A percentile compares a stretch with the other conserved stretches of the same genome.
Evolutionary conservation across 2,329 filamentous ascomycete genomes (phyloP).

Genomic region (Diaporthe vexans): DNA sequence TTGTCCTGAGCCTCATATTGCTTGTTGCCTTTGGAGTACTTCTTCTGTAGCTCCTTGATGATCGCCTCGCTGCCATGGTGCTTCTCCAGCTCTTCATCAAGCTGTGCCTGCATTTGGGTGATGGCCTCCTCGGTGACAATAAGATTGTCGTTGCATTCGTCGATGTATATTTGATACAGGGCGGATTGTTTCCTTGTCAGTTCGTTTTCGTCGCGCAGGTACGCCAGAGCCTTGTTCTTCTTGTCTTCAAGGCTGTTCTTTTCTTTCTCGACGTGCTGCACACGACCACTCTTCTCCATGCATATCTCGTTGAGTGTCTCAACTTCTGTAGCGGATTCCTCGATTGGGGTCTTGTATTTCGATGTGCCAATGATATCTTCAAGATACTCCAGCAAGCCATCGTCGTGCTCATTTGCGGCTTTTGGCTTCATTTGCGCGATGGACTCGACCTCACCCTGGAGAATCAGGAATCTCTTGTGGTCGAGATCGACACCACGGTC

Average conservation of each 20-base stretch:
- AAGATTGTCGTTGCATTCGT: slow-evolving; percentile 90
- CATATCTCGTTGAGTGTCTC: slow-evolving; percentile 96
- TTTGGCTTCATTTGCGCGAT: slow-evolving; percentile 99
- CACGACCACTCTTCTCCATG: slow-evolving; percentile 92
- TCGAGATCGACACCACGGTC: slow-evolving; percentile 94
- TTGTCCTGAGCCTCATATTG: slow-evolving; percentile 88
- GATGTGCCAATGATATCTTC: slow-evolving; percentile 99
- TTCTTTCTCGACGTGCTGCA: slow-evolving; percentile 98
- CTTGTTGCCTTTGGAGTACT: slow-evolving; percentile 85
- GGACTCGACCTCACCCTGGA: slow-evolving; percentile 98
- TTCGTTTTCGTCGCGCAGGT: slow-evolving; percentile 93
- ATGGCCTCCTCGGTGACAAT: slow-evolving; percentile 91
- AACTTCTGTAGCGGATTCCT: slow-evolving; percentile 91
- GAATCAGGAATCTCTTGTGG: slow-evolving; percentile 96
- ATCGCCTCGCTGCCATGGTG: slow-evolving; percentile 90
- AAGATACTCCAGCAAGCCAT: slow-evolving; percentile 94
- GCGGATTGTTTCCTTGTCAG: slow-evolving; percentile 89
- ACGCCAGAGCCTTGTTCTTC: slow-evolving; percentile 93
- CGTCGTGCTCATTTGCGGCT: slow-evolving; percentile 93
- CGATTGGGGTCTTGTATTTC: slow-evolving; percentile 97
- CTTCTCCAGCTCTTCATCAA: slow-evolving; percentile 90
- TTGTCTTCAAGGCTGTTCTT: slow-evolving; percentile 94
- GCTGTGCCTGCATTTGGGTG: slow-evolving; percentile 87
- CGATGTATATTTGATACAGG: slow-evolving; percentile 91
- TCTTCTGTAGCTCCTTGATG: slow-evolving; percentile 90